A percentile compares a stretch with the other conserved stretches of the same genome.
phyloP scores from a whole-genome alignment of 352 stramenopile genomes.

The Phytophthora litchii region DNA sequence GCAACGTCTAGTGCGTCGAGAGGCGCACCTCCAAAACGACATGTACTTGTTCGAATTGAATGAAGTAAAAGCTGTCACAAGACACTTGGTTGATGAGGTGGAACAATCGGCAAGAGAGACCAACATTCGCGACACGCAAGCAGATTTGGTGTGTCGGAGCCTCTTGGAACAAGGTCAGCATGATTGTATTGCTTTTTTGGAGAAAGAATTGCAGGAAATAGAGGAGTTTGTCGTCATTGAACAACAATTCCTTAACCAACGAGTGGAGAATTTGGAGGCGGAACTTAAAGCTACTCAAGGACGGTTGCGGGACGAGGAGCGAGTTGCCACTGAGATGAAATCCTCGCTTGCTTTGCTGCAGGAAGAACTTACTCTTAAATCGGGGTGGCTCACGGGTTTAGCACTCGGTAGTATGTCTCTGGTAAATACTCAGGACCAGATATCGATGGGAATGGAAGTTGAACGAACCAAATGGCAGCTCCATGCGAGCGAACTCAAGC shows the following conservation, averaged over 20 bases:
- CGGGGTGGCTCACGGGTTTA: slow-evolving; percentile 1
- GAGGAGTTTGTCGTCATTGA: slow-evolving; percentile 4
- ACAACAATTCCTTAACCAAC: slow-evolving; percentile 1
- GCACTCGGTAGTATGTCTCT: slow-evolving; percentile 9
- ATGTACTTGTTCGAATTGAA: not conserved
- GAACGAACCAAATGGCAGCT: slow-evolving; percentile 1
- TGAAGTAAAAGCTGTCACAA: slow-evolving; percentile 3
- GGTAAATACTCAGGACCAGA: slow-evolving; percentile 2
- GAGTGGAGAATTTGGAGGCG: not conserved
- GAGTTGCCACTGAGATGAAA: not conserved
- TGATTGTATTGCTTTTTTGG: not conserved
- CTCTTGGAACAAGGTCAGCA: not conserved
- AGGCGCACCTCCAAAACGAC: not conserved
- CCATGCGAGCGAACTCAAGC: not conserved
- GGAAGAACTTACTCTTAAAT: slow-evolving; percentile 5
- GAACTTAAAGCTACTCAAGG: slow-evolving; percentile 8
- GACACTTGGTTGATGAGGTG: slow-evolving; percentile 11
- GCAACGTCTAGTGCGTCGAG: not conserved
- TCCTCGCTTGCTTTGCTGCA: not conserved
- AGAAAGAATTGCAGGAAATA: not conserved
- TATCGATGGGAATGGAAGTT: not conserved
- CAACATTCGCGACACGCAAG: not conserved
- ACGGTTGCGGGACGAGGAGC: slow-evolving; percentile 1
- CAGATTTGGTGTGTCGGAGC: slow-evolving; percentile 2
- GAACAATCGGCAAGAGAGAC: slow-evolving; percentile 1